Percentiles rank a stretch among this genome's conserved stretches.
Conservation (phyloP, 441 rosid species). For the Bruguiera hainesii region DNA sequence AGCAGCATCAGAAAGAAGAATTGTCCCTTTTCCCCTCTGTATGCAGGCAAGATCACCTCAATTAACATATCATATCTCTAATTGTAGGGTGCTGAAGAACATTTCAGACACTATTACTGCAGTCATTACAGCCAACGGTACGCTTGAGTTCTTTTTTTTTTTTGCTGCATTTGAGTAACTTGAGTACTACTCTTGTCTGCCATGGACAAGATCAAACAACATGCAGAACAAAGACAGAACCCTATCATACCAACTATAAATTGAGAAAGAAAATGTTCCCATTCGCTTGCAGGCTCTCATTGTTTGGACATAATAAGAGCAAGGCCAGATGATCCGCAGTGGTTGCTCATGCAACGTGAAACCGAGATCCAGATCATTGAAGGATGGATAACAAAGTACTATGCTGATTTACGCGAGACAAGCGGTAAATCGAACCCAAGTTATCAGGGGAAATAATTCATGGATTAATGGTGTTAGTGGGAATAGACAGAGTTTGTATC, state of each 20-base stretch:
- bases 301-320: slow-evolving; percentile 47
- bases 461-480: neutral
- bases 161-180: neutral
- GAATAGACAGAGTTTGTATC: neutral
- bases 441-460: neutral
- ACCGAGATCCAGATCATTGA: slow-evolving; percentile 42
- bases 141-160: neutral
- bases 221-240: too few species aligned
- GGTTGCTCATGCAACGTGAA: slow-evolving; percentile 54
- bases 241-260: too few species aligned
- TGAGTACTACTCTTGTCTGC: too few species aligned
- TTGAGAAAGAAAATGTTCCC: too few species aligned
- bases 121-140: slow-evolving; percentile 46
- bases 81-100: slow-evolving; percentile 52
- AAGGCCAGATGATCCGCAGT: slow-evolving; percentile 45
- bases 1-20: neutral
- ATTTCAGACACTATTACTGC: slow-evolving; percentile 53
- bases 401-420: slow-evolving; percentile 31
- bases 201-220: too few species aligned
- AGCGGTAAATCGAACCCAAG: neutral
- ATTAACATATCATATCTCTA: too few species aligned
- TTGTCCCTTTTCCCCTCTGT: neutral
- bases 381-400: slow-evolving; percentile 49
- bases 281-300: slow-evolving; percentile 45
- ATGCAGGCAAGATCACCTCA: too few species aligned